phyloP scores from a whole-genome alignment of 305 asterid genomes.

The Petunia hybrid region DNA sequence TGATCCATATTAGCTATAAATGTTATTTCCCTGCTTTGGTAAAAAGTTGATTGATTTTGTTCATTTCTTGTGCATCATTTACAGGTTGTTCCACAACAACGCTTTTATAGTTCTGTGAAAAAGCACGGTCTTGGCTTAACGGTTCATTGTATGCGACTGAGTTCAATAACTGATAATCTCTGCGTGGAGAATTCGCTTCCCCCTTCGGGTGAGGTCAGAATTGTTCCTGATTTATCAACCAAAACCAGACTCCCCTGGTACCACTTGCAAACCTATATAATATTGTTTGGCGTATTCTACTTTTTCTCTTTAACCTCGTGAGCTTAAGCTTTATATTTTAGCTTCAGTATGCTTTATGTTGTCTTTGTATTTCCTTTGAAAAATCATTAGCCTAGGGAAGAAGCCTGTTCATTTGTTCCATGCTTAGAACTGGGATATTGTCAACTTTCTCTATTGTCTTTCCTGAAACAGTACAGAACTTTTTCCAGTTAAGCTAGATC shows the following conservation, averaged over 20 bases:
- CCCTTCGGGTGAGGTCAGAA: conserved; percentile 82
- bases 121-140: conserved; percentile 79
- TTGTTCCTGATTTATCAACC: conserved; percentile 79
- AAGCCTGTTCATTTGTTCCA: background rate
- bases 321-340: background rate
- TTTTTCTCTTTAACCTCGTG: background rate
- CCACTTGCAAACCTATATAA: background rate
- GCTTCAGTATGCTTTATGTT: background rate
- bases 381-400: background rate
- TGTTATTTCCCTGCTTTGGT: too few relatives aligned
- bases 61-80: background rate
- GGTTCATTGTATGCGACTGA: conserved; percentile 74
- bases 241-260: conserved; percentile 29
- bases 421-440: background rate
- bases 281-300: background rate
- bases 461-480: background rate
- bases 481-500: background rate
- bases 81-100: conserved; percentile 75
- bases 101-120: conserved; percentile 58
- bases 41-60: too few relatives aligned
- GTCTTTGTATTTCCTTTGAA: background rate
- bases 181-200: conserved; percentile 75
- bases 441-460: background rate
- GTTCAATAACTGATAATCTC: conserved; percentile 71
- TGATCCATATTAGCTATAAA: too few relatives aligned